Evolutionary conservation across 2,329 filamentous ascomycete species (phyloP).

Genomic region (Trichoderma oligosporum): DNA sequence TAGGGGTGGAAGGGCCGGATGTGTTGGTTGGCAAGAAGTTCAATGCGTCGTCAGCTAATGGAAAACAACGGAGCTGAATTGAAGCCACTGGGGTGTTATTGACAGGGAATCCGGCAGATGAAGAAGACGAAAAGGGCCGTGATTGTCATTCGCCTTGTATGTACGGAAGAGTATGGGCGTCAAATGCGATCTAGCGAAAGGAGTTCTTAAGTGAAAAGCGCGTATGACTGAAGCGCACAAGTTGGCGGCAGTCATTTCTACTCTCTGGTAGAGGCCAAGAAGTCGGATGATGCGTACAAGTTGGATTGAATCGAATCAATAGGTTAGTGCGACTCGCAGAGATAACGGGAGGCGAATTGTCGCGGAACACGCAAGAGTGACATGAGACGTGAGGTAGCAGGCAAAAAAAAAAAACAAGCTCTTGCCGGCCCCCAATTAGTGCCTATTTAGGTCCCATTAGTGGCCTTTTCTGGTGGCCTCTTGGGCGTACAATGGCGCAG

Average conservation of each 20-base stretch:
- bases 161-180: no score
- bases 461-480: neutral
- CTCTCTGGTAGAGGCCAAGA: no score
- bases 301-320: no score
- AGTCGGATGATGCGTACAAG: no score
- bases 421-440: neutral
- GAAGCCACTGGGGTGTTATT: neutral
- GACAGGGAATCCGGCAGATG: neutral
- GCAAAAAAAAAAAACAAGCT: constrained; percentile 16
- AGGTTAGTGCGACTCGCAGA: neutral
- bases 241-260: no score
- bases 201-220: no score
- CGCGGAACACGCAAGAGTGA: constrained; percentile 15
- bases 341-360: constrained; percentile 15
- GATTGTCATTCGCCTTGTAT: neutral
- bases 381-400: constrained; percentile 9
- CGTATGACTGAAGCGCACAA: no score
- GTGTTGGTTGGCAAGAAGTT: neutral
- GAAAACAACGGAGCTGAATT: neutral
- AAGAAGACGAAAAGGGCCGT: neutral
- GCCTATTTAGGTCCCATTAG: no score
- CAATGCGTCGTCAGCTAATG: constrained; percentile 15
- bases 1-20: neutral
- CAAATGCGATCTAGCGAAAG: no score
- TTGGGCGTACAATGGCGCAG: neutral